These are phyloP conservation scores for Lantana camara DNA, from an alignment of 257 asterid species.

Conservation along the genomic window DNA sequence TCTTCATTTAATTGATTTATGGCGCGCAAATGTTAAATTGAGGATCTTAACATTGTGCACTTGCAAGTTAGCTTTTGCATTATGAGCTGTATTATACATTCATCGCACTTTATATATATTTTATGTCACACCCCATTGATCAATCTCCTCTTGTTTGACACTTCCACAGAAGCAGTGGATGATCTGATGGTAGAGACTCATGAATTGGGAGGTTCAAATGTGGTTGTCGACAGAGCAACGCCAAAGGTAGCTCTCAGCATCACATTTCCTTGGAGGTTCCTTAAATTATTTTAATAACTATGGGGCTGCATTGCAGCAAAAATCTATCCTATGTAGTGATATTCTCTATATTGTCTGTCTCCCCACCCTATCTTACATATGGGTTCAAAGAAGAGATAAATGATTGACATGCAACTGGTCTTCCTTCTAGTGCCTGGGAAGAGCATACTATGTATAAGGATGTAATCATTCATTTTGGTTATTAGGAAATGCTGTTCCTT, in stretches of 20 bases:
- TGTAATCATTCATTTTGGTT: neutral
- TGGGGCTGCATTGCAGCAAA: neutral
- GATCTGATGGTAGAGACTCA: constrained; percentile 92
- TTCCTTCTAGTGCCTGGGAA: neutral
- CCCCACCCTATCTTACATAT: neutral
- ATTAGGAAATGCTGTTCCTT: neutral
- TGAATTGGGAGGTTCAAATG: constrained; percentile 88
- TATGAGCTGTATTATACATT: constrained; percentile 3
- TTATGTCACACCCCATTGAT: constrained; percentile 6
- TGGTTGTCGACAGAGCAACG: constrained; percentile 97
- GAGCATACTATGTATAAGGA: neutral
- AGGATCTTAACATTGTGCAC: neutral
- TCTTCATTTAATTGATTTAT: constrained; percentile 2
- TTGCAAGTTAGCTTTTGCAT: constrained; percentile 18
- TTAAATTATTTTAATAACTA: neutral
- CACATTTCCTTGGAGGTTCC: neutral
- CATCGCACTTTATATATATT: neutral
- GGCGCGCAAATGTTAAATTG: neutral
- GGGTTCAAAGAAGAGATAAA: neutral
- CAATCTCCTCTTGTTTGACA: constrained; percentile 16
- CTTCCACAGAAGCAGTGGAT: constrained; percentile 87
- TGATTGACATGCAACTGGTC: constrained; percentile 12
- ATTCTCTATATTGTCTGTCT: neutral
- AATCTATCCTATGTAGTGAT: neutral
- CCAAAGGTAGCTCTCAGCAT: constrained; percentile 64